Evolutionary conservation across 306 rosid genomes (phyloP).

Genomic region (Hippophae gyantsensis): DNA sequence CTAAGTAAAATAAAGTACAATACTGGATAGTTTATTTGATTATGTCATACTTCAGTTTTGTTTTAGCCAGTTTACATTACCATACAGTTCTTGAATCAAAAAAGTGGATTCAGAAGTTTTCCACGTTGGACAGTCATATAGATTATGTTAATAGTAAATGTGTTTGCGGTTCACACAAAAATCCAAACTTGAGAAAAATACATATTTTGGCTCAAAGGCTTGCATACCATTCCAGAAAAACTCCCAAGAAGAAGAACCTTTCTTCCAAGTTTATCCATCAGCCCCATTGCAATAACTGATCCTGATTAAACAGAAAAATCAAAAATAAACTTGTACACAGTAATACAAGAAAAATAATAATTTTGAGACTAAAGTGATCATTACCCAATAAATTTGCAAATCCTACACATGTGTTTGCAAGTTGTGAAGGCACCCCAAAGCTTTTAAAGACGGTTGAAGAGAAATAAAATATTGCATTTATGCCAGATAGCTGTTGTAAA

Average conservation of each 20-base stretch:
- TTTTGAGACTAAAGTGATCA: slow-evolving; percentile 11
- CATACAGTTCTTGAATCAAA: too few relatives aligned
- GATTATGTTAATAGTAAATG: too few relatives aligned
- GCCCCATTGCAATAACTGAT: slow-evolving; percentile 56
- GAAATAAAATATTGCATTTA: slow-evolving; percentile 82
- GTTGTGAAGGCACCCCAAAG: slow-evolving; percentile 58
- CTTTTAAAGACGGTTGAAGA: slow-evolving; percentile 72
- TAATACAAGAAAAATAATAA: slow-evolving; percentile 4
- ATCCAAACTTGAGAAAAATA: too few relatives aligned
- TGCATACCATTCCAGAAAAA: slow-evolving; percentile 74
- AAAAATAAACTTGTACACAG: slow-evolving; percentile 16
- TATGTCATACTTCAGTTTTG: too few relatives aligned
- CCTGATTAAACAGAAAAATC: slow-evolving; percentile 37
- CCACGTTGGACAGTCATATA: too few relatives aligned
- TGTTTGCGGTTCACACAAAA: too few relatives aligned
- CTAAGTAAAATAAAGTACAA: too few relatives aligned
- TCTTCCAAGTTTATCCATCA: slow-evolving; percentile 90
- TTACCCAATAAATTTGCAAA: slow-evolving; percentile 61
- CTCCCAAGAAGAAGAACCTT: slow-evolving; percentile 72
- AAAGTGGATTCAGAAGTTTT: too few relatives aligned
- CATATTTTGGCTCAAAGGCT: not conserved
- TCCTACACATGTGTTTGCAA: slow-evolving; percentile 62
- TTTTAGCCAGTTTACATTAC: too few relatives aligned
- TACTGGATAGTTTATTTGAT: too few relatives aligned
- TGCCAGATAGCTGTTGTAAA: slow-evolving; percentile 88